These are phyloP conservation scores for Colletotrichum simmondsii DNA, from an alignment of 2,329 filamentous ascomycete species.

Conservation along the genomic window DNA sequence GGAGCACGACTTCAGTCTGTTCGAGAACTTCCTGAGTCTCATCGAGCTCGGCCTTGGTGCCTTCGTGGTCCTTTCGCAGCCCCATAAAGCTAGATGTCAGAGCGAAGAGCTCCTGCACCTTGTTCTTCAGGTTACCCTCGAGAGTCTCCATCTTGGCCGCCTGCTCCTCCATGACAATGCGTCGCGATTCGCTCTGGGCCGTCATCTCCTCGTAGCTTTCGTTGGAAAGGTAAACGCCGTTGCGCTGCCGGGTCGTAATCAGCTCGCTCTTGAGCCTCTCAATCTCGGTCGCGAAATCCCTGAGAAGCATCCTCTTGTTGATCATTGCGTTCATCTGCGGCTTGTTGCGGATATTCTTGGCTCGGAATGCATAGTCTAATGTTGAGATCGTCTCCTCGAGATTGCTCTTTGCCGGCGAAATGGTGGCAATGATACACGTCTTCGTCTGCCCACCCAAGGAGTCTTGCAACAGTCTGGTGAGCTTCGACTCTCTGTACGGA, in stretches of 20 bases:
- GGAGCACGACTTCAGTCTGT: constrained; percentile 87
- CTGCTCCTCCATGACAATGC: constrained; percentile 93
- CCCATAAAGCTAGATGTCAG: constrained; percentile 88
- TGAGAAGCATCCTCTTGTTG: constrained; percentile 91
- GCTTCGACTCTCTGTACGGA: constrained; percentile 91
- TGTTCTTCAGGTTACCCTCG: constrained; percentile 90
- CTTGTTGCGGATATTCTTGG: constrained; percentile 98
- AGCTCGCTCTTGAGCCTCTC: constrained; percentile 95
- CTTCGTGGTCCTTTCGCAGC: constrained; percentile 90
- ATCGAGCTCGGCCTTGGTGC: constrained; percentile 76
- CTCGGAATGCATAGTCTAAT: constrained; percentile 95
- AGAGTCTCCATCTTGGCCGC: constrained; percentile 91
- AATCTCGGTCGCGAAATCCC: constrained; percentile 91
- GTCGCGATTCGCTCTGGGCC: constrained; percentile 88
- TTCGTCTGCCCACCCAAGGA: constrained; percentile 96
- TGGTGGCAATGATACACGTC: constrained; percentile 97
- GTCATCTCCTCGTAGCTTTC: constrained; percentile 92
- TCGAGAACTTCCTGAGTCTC: constrained; percentile 85
- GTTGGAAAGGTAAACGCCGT: constrained; percentile 92
- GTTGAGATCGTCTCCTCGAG: constrained; percentile 98
- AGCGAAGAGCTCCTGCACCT: constrained; percentile 90
- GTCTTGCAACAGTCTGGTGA: constrained; percentile 79
- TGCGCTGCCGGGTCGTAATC: constrained; percentile 90
- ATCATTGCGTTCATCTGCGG: constrained; percentile 93
- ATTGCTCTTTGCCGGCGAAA: constrained; percentile 94